Evolutionary conservation across 2,329 filamentous ascomycete species (phyloP).

Genomic region (Colletotrichum destructivum): DNA sequence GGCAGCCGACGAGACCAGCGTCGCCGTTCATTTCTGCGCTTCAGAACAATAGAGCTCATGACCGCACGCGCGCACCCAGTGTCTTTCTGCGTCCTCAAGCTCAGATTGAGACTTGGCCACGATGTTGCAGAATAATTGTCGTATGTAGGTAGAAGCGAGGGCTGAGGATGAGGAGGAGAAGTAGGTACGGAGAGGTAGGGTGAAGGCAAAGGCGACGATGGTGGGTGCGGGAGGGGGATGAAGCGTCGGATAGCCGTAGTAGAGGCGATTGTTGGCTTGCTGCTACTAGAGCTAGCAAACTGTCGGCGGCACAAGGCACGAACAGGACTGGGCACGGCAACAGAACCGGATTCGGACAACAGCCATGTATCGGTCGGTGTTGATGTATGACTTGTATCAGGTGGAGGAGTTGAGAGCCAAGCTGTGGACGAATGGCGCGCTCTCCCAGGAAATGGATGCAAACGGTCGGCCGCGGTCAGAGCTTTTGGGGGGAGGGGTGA

Average conservation of each 20-base stretch:
- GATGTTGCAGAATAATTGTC: background rate
- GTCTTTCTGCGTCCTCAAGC: conserved; percentile 15
- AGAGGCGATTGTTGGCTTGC: background rate
- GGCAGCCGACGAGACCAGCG: conserved; percentile 71
- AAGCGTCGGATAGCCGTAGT: conserved; percentile 2
- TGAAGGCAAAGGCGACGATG: conserved; percentile 1
- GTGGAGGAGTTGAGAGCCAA: conserved; percentile 6
- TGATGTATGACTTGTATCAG: conserved; percentile 6
- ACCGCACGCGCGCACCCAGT: conserved; percentile 23
- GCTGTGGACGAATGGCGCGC: conserved; percentile 6
- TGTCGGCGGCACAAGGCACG: background rate
- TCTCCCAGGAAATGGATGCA: background rate
- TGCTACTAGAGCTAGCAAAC: background rate
- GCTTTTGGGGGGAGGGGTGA: background rate
- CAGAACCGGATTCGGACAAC: background rate
- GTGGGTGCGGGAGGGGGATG: background rate
- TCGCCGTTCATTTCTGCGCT: conserved; percentile 68
- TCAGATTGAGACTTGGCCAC: conserved; percentile 4
- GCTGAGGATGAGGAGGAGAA: background rate
- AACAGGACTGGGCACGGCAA: background rate
- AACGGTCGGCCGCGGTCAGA: background rate
- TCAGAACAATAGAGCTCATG: conserved; percentile 34
- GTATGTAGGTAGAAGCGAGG: background rate
- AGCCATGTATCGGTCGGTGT: background rate
- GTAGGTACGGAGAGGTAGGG: background rate